A percentile compares a stretch with the other conserved stretches of the same genome.
Conservation (phyloP, 495 filamentous ascomycete genomes). For the Evernia prunastri region DNA sequence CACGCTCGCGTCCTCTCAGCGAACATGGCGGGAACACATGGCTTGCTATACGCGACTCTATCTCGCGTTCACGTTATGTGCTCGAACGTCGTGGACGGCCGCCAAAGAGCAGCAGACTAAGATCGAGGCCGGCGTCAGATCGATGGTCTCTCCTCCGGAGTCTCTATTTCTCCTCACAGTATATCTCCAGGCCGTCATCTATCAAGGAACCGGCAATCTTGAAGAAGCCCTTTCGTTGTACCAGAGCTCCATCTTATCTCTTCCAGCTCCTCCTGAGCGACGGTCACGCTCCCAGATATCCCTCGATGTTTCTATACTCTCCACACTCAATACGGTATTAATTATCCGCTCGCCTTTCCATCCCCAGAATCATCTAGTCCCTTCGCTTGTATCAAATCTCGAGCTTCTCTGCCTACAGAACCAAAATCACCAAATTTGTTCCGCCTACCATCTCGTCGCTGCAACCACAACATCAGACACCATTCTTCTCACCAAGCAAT, state of each 20-base stretch:
- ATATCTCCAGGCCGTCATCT: slow-evolving; percentile 70
- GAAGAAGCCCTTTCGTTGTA: slow-evolving; percentile 59
- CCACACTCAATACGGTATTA: slow-evolving; percentile 72
- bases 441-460: slow-evolving; percentile 71
- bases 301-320: slow-evolving; percentile 68
- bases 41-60: slow-evolving; percentile 54
- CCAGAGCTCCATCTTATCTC: slow-evolving; percentile 50
- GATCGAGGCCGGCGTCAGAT: slow-evolving; percentile 35
- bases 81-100: slow-evolving; percentile 56
- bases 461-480: slow-evolving; percentile 49
- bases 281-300: slow-evolving; percentile 48
- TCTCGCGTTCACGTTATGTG: slow-evolving; percentile 52
- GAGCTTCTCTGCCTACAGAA: slow-evolving; percentile 61
- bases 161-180: slow-evolving; percentile 41
- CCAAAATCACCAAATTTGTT: slow-evolving; percentile 53
- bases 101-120: slow-evolving; percentile 42
- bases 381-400: slow-evolving; percentile 53
- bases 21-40: slow-evolving; percentile 48
- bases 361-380: slow-evolving; percentile 40
- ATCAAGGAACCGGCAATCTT: slow-evolving; percentile 72
- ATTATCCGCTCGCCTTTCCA: slow-evolving; percentile 65
- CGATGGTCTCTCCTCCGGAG: slow-evolving; percentile 34
- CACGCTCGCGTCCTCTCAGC: slow-evolving; percentile 37
- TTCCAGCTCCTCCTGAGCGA: slow-evolving; percentile 39
- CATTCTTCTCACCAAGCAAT: slow-evolving; percentile 69